phyloP scores from a whole-genome alignment of 352 stramenopile genomes.

The Phytophthora litchii region DNA sequence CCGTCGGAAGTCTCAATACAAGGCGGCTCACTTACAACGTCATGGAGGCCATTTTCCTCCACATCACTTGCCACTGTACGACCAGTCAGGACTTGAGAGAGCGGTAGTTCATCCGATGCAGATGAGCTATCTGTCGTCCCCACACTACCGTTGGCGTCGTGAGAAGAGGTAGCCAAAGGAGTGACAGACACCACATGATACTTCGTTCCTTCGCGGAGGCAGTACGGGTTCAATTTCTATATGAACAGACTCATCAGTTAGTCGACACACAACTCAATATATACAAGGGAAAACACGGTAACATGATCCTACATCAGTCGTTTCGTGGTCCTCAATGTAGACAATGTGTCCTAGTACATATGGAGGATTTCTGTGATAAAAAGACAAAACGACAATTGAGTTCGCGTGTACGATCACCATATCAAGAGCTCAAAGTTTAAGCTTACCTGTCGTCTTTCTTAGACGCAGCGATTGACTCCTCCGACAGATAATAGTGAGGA shows the following conservation, averaged over 20 bases:
- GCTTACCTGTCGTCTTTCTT: slow-evolving; percentile 60
- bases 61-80: slow-evolving; percentile 41
- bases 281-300: not conserved
- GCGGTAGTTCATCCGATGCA: slow-evolving; percentile 58
- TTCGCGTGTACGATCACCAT: not conserved
- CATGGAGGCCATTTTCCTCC: slow-evolving; percentile 36
- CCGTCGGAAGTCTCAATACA: slow-evolving; percentile 15
- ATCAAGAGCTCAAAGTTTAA: not conserved
- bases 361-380: slow-evolving; percentile 54
- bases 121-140: slow-evolving; percentile 31
- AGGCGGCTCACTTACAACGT: slow-evolving; percentile 22
- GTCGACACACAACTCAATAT: slow-evolving; percentile 2
- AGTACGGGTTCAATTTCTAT: slow-evolving; percentile 69
- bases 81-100: slow-evolving; percentile 67
- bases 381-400: slow-evolving; percentile 11
- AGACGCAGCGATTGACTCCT: slow-evolving; percentile 77
- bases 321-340: slow-evolving; percentile 83
- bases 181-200: slow-evolving; percentile 82
- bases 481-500: slow-evolving; percentile 81
- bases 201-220: slow-evolving; percentile 65
- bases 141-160: slow-evolving; percentile 36
- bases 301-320: slow-evolving; percentile 43
- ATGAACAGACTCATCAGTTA: slow-evolving; percentile 5
- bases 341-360: slow-evolving; percentile 85
- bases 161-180: slow-evolving; percentile 56